Evolutionary conservation across 164 flowering plant species (phyloP).

Genomic region (Hamamelis virginiana): DNA sequence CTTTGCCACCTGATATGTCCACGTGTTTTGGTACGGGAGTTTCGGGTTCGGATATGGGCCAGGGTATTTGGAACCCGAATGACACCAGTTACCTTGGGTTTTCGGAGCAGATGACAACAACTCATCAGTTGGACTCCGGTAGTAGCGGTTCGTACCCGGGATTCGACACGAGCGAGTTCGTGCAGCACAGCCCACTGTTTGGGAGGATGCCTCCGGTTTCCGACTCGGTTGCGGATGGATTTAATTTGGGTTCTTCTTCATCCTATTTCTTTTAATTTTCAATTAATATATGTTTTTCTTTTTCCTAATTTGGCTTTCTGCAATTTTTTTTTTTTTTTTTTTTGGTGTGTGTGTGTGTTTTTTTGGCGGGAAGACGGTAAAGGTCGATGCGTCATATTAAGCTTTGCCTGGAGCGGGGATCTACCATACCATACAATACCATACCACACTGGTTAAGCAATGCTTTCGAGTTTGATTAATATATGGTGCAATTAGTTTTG

Average conservation of each 20-base stretch:
- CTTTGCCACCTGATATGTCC: slow-evolving; percentile 30
- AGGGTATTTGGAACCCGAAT: slow-evolving; percentile 18
- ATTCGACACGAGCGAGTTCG: slow-evolving; percentile 24
- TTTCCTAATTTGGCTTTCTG: background rate
- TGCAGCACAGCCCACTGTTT: slow-evolving; percentile 38
- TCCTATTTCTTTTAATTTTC: slow-evolving; percentile 28
- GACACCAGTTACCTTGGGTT: slow-evolving; percentile 14
- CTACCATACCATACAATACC: too few relatives aligned
- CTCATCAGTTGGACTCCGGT: slow-evolving; percentile 8
- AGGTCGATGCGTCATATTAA: too few relatives aligned
- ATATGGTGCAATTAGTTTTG: too few relatives aligned
- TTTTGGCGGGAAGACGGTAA: too few relatives aligned
- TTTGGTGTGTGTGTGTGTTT: background rate
- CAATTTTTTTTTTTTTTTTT: background rate
- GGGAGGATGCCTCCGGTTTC: slow-evolving; percentile 37
- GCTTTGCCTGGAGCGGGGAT: too few relatives aligned
- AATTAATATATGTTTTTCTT: background rate
- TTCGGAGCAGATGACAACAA: slow-evolving; percentile 6
- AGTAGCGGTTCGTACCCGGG: slow-evolving; percentile 21
- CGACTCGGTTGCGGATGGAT: slow-evolving; percentile 24
- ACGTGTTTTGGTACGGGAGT: slow-evolving; percentile 7
- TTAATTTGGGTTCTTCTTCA: slow-evolving; percentile 35
- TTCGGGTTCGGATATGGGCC: slow-evolving; percentile 19
- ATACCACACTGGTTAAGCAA: too few relatives aligned
- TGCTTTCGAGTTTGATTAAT: too few relatives aligned